Conservation (phyloP, 768 basidiomycete species). For the Gloeophyllum trabeum region DNA sequence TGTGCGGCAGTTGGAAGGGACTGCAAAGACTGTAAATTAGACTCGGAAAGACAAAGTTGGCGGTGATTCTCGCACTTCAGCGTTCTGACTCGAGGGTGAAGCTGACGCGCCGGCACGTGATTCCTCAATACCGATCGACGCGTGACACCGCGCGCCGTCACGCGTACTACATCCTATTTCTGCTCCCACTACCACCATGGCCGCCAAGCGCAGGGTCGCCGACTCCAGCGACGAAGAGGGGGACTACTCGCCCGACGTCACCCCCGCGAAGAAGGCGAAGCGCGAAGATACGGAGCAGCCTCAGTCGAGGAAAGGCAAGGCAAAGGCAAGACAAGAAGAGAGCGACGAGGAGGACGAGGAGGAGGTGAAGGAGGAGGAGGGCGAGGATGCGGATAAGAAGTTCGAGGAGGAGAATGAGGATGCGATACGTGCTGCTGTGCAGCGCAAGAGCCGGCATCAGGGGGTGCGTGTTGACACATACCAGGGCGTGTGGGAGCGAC, state of each 20-base stretch:
- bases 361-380: slow-evolving; percentile 15
- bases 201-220: slow-evolving; percentile 32
- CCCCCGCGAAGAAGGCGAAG: neutral
- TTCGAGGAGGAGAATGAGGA: slow-evolving; percentile 55
- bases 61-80: too few species aligned
- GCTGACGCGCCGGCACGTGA: too few species aligned
- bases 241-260: neutral
- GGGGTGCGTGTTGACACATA: slow-evolving; percentile 26
- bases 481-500: neutral
- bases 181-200: slow-evolving; percentile 16
- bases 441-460: slow-evolving; percentile 27
- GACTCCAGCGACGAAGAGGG: slow-evolving; percentile 24
- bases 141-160: too few species aligned
- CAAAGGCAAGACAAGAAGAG: too few species aligned
- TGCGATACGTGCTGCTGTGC: slow-evolving; percentile 41
- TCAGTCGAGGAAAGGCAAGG: too few species aligned
- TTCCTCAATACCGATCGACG: too few species aligned
- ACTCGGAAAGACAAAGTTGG: too few species aligned
- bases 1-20: too few species aligned
- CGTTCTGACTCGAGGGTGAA: too few species aligned
- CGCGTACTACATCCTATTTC: slow-evolving; percentile 4
- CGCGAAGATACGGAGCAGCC: neutral
- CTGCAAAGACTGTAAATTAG: too few species aligned
- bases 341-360: slow-evolving; percentile 16
- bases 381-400: slow-evolving; percentile 47